Percentiles rank a stretch among this genome's conserved stretches.
Evolutionary conservation across 306 rosid genomes (phyloP).

Genomic region (barrel medic (Medicago truncatula)): DNA sequence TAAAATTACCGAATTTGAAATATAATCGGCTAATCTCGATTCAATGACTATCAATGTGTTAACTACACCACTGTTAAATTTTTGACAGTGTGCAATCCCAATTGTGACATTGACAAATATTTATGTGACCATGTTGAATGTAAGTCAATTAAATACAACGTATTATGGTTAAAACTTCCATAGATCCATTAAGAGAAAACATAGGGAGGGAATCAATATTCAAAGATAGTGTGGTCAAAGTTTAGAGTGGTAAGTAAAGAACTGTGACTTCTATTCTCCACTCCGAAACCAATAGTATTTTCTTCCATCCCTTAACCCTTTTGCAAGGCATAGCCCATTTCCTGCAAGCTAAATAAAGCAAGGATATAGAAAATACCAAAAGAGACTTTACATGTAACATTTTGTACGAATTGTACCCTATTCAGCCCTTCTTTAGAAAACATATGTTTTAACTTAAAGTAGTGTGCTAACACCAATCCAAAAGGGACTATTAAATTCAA

Average conservation of each 20-base stretch:
- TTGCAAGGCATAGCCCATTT: constrained; percentile 55
- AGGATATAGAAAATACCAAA: neutral
- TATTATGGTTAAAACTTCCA: neutral
- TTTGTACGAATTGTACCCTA: constrained; percentile 56
- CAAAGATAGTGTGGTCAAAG: constrained; percentile 42
- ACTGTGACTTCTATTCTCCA: constrained; percentile 55
- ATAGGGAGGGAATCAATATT: constrained; percentile 37
- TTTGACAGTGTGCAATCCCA: too few species aligned
- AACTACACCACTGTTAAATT: too few species aligned
- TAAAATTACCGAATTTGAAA: too few species aligned
- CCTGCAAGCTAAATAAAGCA: constrained; percentile 40
- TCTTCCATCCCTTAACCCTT: constrained; percentile 53
- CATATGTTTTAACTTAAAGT: constrained; percentile 33
- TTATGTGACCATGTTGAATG: neutral
- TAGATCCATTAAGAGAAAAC: constrained; percentile 21
- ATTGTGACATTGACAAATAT: neutral
- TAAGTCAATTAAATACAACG: neutral
- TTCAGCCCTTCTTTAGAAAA: constrained; percentile 19
- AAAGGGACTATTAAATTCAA: constrained; percentile 33
- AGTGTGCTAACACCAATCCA: constrained; percentile 41
- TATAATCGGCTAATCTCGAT: too few species aligned
- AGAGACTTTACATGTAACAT: constrained; percentile 11
- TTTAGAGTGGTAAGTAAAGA: constrained; percentile 24
- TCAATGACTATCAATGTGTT: too few species aligned
- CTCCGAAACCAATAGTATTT: constrained; percentile 43